Evolutionary conservation across 78 protist genomes (phyloP).

Genomic region (slime mould (Dictyostelium discoideum)): dicty_2.7 NC_007088.5:3890001-3890500

Average conservation of each 20-base stretch:
- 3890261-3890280: background rate
- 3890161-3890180: background rate
- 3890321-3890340: background rate
- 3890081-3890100: conserved; percentile 68
- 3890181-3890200: background rate
- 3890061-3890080: conserved; percentile 43
- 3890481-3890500: background rate
- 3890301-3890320: background rate
- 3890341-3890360: background rate
- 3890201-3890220: background rate
- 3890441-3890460: background rate
- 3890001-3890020: background rate
- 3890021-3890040: too few relatives aligned
- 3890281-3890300: too few relatives aligned
- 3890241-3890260: conserved; percentile 16
- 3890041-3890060: too few relatives aligned
- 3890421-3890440: background rate
- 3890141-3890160: conserved; percentile 26
- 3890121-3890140: conserved; percentile 76
- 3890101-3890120: conserved; percentile 71
- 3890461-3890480: background rate
- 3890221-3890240: conserved; percentile 16
- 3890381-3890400: background rate
- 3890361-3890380: background rate
- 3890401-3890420: background rate